phyloP scores from a whole-genome alignment of 2,329 filamentous ascomycete genomes.

The Neocatenulostroma microsporum region DNA sequence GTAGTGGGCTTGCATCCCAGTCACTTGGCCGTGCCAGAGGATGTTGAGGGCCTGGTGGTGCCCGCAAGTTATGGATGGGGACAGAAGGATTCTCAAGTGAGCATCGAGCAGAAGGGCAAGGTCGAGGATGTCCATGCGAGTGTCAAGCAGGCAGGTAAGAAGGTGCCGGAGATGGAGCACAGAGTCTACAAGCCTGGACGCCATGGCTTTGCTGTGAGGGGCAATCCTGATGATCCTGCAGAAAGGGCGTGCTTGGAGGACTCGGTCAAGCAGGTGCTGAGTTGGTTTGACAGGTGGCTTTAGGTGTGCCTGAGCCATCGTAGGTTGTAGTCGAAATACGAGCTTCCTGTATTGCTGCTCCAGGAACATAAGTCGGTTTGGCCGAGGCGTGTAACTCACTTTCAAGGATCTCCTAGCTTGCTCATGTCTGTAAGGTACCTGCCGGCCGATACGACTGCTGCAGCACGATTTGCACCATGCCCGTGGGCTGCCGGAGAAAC shows the following conservation, averaged over 20 bases:
- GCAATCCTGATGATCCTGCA: constrained; percentile 29
- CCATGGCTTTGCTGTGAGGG: constrained; percentile 33
- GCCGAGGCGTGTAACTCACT: too few species aligned
- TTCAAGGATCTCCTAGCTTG: too few species aligned
- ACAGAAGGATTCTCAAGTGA: constrained; percentile 23
- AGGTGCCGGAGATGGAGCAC: constrained; percentile 27
- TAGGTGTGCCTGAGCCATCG: neutral
- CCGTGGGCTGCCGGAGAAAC: too few species aligned
- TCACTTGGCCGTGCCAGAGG: constrained; percentile 29
- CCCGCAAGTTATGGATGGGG: constrained; percentile 30
- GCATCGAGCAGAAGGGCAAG: constrained; percentile 25
- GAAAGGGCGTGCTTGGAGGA: constrained; percentile 20
- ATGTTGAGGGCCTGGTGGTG: constrained; percentile 27
- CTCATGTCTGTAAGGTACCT: too few species aligned
- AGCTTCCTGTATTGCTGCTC: too few species aligned
- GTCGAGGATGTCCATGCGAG: constrained; percentile 25
- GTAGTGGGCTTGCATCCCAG: constrained; percentile 34
- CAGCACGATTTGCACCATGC: too few species aligned
- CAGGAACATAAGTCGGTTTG: too few species aligned
- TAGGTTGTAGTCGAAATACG: too few species aligned
- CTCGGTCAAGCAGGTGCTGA: constrained; percentile 27
- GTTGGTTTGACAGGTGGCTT: constrained; percentile 20
- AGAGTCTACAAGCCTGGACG: constrained; percentile 29
- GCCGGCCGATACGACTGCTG: too few species aligned
- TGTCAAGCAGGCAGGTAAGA: constrained; percentile 17